Conservation (phyloP, 2,329 filamentous ascomycete genomes). For the Penicillium polonicum region DNA sequence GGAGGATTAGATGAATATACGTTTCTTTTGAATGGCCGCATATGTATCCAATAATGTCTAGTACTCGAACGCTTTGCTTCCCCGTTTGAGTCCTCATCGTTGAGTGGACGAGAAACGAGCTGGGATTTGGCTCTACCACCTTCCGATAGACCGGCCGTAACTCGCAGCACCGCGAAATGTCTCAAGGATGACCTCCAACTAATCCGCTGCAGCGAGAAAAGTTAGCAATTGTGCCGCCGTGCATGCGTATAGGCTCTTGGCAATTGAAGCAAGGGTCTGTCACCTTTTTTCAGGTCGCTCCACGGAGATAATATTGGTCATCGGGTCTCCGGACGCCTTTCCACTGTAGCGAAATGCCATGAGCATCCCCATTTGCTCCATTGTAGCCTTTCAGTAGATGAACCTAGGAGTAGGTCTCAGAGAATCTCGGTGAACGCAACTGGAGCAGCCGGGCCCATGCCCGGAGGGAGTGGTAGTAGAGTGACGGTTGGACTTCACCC, state of each 20-base stretch:
- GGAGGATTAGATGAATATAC: no score
- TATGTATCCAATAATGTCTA: background rate
- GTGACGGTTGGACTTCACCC: background rate
- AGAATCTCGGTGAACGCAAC: background rate
- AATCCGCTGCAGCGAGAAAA: background rate
- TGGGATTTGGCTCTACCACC: background rate
- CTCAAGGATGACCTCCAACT: background rate
- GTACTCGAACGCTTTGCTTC: background rate
- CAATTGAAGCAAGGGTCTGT: background rate
- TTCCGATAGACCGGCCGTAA: background rate
- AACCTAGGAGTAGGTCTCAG: background rate
- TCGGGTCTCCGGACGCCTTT: background rate
- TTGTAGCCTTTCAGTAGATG: background rate
- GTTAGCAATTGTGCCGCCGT: no score
- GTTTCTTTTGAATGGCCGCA: background rate
- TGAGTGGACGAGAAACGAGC: background rate
- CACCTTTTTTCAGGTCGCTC: background rate
- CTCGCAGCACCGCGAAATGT: background rate
- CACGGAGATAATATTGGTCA: background rate
- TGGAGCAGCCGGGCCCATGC: background rate
- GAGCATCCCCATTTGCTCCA: background rate
- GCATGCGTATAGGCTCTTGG: background rate
- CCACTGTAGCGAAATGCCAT: background rate
- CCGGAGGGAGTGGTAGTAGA: background rate
- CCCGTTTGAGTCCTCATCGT: background rate